Conservation (phyloP, 1,284 basidiomycete genomes). For the Cutaneotrichosporon sp. region DNA sequence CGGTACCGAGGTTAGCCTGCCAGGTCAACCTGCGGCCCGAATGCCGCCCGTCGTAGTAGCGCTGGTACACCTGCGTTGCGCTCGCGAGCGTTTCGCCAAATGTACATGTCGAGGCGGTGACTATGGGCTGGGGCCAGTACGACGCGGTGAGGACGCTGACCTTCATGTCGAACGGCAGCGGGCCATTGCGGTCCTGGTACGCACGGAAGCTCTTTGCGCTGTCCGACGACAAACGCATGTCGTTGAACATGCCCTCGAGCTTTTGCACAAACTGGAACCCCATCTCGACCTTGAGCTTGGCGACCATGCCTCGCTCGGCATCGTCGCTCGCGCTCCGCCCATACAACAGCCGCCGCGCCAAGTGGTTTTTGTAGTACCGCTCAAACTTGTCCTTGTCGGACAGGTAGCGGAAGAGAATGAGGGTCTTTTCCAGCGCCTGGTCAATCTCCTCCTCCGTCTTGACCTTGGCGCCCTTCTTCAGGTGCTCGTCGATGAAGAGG, state of each 20-base stretch:
- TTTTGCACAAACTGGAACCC: slow-evolving; percentile 98
- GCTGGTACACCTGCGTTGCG: slow-evolving; percentile 72
- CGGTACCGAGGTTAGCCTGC: slow-evolving; percentile 89
- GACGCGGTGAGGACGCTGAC: slow-evolving; percentile 89
- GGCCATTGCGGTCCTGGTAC: slow-evolving; percentile 28
- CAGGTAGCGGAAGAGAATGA: slow-evolving; percentile 90
- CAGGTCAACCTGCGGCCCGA: slow-evolving; percentile 86
- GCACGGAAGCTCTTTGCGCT: slow-evolving; percentile 65
- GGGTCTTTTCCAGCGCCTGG: slow-evolving; percentile 82
- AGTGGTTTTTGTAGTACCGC: slow-evolving; percentile 93
- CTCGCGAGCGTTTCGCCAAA: slow-evolving; percentile 63
- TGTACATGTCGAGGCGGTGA: slow-evolving; percentile 57
- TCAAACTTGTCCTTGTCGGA: slow-evolving; percentile 97
- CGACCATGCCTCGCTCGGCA: slow-evolving; percentile 95
- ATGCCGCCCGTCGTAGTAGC: slow-evolving; percentile 84
- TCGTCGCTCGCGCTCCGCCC: slow-evolving; percentile 90
- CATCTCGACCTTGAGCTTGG: slow-evolving; percentile 89
- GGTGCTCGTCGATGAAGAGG: slow-evolving; percentile 93
- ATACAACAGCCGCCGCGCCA: slow-evolving; percentile 83
- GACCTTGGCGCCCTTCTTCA: slow-evolving; percentile 94
- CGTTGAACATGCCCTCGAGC: slow-evolving; percentile 98
- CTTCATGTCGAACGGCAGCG: slow-evolving; percentile 67
- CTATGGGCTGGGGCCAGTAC: slow-evolving; percentile 72
- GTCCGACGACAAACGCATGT: slow-evolving; percentile 87
- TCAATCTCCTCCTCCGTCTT: slow-evolving; percentile 95